Evolutionary conservation across 2,329 filamentous ascomycete genomes (phyloP), one percentile per base, ranked within the genome.

Genomic region (Helotiales sp.): DNA sequence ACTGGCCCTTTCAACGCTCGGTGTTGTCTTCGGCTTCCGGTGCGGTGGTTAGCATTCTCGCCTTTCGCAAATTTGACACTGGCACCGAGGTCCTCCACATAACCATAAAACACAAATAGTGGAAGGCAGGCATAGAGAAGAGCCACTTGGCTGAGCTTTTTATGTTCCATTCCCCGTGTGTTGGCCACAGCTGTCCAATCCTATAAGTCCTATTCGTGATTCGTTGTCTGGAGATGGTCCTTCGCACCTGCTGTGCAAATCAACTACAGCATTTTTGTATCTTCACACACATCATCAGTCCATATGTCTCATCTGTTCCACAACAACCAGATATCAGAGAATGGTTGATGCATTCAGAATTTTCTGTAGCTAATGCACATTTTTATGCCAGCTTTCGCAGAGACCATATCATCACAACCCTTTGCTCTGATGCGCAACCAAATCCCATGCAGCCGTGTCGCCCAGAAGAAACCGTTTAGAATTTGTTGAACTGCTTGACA

Each of bases 401-500:
- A 66, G 63, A 58, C 55, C 62, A 65, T 66, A 66, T 69, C 63
- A 66, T 67, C 61, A 69, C 66, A 69, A 67, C 58, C 66, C 60
- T 62, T 59, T 58, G 55, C 57, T 63, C 66, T 66, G 64, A 67
- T 67, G 62, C 57, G 62, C 66, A 68, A 66, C 65, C 66, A 70
- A 69, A 69, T 65, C 67, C 67, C 63, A 70, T 70, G 65, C 67
- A 69, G 57, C 67, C 67, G 61, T 65, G 48, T 61, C 57, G 24
- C 66, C 69, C 68, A 64, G 57, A 66, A 64, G 61, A 67, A 69
- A 67, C 58, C 62, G 63, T 63, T 88, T 96, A 99, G 86, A 99
- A 99, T 87, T 99, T 99, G 85, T 79, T 84, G 88, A 99, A 99
- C 79, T 87, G 81, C 92, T 99, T 99, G 80, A 97, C 92, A 73